Conservation (phyloP, 768 basidiomycete genomes). For the Phallus indusiatus region DNA sequence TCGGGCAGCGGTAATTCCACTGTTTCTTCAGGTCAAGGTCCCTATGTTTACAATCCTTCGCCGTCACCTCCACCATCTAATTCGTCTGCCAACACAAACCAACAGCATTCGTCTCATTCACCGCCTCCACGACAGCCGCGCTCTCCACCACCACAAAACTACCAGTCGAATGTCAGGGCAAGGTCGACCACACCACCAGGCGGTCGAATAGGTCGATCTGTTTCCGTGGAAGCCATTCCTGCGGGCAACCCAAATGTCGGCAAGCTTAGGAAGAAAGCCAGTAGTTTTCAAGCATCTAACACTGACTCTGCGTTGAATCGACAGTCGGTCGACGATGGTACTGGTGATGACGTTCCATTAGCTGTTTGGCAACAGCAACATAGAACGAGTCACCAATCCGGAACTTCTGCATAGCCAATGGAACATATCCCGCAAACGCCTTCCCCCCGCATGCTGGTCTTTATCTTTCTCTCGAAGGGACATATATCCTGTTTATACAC, state of each 20-base stretch:
- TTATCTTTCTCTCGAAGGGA: neutral
- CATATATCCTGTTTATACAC: neutral
- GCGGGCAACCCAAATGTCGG: constrained; percentile 40
- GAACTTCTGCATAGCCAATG: neutral
- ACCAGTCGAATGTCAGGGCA: constrained; percentile 9
- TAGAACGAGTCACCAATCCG: neutral
- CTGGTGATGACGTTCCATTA: constrained; percentile 73
- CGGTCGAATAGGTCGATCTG: constrained; percentile 46
- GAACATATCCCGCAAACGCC: no score
- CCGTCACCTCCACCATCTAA: neutral
- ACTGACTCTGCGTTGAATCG: constrained; percentile 7
- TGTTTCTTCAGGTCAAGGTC: neutral
- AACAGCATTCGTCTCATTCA: neutral
- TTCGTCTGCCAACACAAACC: neutral
- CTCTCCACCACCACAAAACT: constrained; percentile 3
- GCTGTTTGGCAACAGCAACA: constrained; percentile 72
- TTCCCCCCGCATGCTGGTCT: neutral
- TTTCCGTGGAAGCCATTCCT: constrained; percentile 54
- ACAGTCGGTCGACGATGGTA: constrained; percentile 28
- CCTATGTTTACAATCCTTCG: neutral
- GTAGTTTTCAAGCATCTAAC: constrained; percentile 33
- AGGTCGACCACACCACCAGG: constrained; percentile 12
- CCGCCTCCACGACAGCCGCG: constrained; percentile 5
- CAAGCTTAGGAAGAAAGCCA: constrained; percentile 47
- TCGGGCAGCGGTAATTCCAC: neutral